Evolutionary conservation across 2,329 filamentous ascomycete species (phyloP).

Genomic region (Orbilia brochopaga): DNA sequence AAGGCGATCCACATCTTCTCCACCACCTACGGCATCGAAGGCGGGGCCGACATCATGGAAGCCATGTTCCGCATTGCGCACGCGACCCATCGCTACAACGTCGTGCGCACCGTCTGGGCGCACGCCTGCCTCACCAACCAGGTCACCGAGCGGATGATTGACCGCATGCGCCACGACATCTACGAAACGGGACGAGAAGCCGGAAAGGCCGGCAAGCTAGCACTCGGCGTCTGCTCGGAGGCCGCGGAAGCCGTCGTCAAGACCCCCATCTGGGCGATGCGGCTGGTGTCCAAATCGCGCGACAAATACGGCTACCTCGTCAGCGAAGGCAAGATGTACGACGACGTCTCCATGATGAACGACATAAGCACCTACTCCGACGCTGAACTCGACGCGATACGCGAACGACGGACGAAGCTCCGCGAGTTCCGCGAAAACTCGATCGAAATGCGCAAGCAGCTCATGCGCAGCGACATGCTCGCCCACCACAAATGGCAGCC

Average conservation of each 20-base stretch:
- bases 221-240: conserved; percentile 35
- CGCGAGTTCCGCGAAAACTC: conserved; percentile 13
- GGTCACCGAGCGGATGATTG: conserved; percentile 38
- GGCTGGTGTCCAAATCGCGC: conserved; percentile 33
- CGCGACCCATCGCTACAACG: conserved; percentile 30
- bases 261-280: conserved; percentile 39
- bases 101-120: conserved; percentile 44
- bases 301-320: conserved; percentile 25
- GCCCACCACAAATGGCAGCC: conserved; percentile 26
- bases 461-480: conserved; percentile 30
- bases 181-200: conserved; percentile 39
- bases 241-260: conserved; percentile 30
- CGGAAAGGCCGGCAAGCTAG: conserved; percentile 39
- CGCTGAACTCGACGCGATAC: neutral
- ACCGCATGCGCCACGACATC: conserved; percentile 45
- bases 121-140: conserved; percentile 39
- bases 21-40: conserved; percentile 10
- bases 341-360: conserved; percentile 17
- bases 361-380: conserved; percentile 9
- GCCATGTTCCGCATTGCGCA: conserved; percentile 28
- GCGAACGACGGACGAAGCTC: neutral
- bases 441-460: conserved; percentile 28
- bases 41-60: conserved; percentile 17
- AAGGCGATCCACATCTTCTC: conserved; percentile 26
- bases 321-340: conserved; percentile 25